A percentile compares a stretch with the other conserved stretches of the same genome.
Evolutionary conservation across 331 rosid species (phyloP).

Genomic region (Spiraea crenata): DNA sequence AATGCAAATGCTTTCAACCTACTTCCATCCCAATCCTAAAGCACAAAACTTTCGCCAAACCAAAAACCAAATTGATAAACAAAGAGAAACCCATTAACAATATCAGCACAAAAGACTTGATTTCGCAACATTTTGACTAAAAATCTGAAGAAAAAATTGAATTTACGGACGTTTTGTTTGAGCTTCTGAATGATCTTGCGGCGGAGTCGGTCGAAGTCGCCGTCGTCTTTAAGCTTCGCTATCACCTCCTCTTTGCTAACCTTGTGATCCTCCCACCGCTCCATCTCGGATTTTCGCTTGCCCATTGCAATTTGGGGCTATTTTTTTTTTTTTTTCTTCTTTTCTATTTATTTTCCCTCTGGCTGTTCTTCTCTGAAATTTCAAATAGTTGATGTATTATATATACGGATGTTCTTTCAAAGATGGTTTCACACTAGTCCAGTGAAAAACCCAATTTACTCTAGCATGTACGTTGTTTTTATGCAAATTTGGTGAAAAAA

Average conservation of each 20-base stretch:
- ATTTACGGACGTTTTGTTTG: conserved; percentile 51
- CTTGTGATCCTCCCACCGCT: neutral
- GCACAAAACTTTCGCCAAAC: neutral
- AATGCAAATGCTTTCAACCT: neutral
- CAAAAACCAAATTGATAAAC: neutral
- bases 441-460: too few species aligned
- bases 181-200: conserved; percentile 78
- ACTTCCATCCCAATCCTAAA: neutral
- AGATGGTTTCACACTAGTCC: too few species aligned
- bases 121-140: too few species aligned
- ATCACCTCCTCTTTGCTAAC: conserved; percentile 66
- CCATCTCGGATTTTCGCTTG: conserved; percentile 6
- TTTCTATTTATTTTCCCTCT: too few species aligned
- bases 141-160: neutral
- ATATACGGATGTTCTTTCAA: too few species aligned
- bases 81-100: neutral
- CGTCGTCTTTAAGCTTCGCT: conserved; percentile 79
- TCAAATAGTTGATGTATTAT: too few species aligned
- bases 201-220: conserved; percentile 86
- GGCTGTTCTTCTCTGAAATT: too few species aligned
- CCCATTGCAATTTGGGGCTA: neutral
- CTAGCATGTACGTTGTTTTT: too few species aligned
- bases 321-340: neutral
- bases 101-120: neutral
- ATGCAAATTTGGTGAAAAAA: too few species aligned